Percentiles rank a stretch among this genome's conserved stretches.
These are phyloP conservation scores for Rhizodiscina lignyota DNA, from an alignment of 495 filamentous ascomycete species.

Conservation along the genomic window DNA sequence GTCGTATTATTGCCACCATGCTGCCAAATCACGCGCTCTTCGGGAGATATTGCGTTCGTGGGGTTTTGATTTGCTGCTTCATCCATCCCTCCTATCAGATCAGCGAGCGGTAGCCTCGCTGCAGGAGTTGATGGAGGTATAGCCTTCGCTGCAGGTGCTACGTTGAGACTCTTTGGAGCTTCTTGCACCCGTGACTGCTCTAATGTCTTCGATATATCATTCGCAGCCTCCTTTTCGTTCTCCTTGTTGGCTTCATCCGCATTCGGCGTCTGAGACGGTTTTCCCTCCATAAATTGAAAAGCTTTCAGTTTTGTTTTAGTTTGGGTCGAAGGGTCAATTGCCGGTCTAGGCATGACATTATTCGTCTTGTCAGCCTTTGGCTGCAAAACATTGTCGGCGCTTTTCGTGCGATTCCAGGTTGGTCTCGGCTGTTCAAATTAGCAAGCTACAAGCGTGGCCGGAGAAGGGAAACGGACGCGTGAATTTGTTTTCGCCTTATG, in stretches of 20 bases:
- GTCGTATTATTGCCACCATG: no score
- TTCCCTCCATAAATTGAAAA: conserved; percentile 32
- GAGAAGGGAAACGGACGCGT: background rate
- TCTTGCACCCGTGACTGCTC: no score
- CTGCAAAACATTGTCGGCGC: conserved; percentile 6
- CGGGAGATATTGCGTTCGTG: conserved; percentile 39
- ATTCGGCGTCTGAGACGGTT: conserved; percentile 10
- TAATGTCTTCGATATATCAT: no score
- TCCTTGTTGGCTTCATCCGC: conserved; percentile 17
- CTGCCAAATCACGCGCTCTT: conserved; percentile 62
- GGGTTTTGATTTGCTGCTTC: conserved; percentile 35
- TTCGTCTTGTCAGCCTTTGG: conserved; percentile 7
- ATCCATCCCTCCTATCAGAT: conserved; percentile 53
- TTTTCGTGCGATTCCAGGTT: conserved; percentile 10
- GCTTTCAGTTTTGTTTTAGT: conserved; percentile 41
- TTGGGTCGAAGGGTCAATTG: conserved; percentile 31
- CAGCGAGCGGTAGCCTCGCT: conserved; percentile 55
- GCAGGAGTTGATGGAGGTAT: conserved; percentile 50
- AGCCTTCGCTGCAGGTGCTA: background rate
- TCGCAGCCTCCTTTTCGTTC: conserved; percentile 3
- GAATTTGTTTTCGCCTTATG: no score
- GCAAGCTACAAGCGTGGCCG: conserved; percentile 1
- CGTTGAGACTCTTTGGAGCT: background rate
- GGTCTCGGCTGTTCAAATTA: background rate
- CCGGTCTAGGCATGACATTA: conserved; percentile 11